A percentile compares a stretch with the other conserved stretches of the same genome.
Evolutionary conservation across 2,329 filamentous ascomycete species (phyloP).

Genomic region (Lachnellula occidentalis): DNA sequence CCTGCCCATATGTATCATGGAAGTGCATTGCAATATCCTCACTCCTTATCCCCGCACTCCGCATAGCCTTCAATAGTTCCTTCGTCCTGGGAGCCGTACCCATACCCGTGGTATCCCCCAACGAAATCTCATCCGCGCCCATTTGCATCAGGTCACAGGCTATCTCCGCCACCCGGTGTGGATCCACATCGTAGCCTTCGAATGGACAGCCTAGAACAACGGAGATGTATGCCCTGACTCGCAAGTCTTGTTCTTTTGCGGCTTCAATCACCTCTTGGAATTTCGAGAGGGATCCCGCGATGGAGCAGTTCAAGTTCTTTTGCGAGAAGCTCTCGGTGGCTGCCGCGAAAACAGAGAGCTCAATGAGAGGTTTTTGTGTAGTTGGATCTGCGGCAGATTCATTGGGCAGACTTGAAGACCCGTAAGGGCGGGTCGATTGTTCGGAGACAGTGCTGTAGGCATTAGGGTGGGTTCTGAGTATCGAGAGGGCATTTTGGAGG

Average conservation of each 20-base stretch:
- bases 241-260: constrained; percentile 59
- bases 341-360: constrained; percentile 75
- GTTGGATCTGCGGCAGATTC: constrained; percentile 2
- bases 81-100: constrained; percentile 70
- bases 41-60: constrained; percentile 60
- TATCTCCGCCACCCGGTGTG: constrained; percentile 58
- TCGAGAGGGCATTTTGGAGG: constrained; percentile 53
- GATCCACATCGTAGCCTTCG: constrained; percentile 59
- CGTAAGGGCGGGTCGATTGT: constrained; percentile 4
- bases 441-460: constrained; percentile 42
- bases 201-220: constrained; percentile 79
- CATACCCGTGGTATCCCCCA: constrained; percentile 89
- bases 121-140: constrained; percentile 84
- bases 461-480: constrained; percentile 52
- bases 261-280: constrained; percentile 66
- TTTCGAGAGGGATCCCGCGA: constrained; percentile 64
- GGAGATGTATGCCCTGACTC: constrained; percentile 74
- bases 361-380: constrained; percentile 43
- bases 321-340: constrained; percentile 76
- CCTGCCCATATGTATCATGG: constrained; percentile 84
- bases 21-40: constrained; percentile 78
- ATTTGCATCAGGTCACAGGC: constrained; percentile 70
- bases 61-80: constrained; percentile 58
- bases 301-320: constrained; percentile 77
- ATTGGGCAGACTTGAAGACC: constrained; percentile 18